A percentile compares a stretch with the other conserved stretches of the same genome.
These are phyloP conservation scores for Diaporthe sp. DNA, from an alignment of 2,329 filamentous ascomycete genomes.

Conservation along the genomic window DNA sequence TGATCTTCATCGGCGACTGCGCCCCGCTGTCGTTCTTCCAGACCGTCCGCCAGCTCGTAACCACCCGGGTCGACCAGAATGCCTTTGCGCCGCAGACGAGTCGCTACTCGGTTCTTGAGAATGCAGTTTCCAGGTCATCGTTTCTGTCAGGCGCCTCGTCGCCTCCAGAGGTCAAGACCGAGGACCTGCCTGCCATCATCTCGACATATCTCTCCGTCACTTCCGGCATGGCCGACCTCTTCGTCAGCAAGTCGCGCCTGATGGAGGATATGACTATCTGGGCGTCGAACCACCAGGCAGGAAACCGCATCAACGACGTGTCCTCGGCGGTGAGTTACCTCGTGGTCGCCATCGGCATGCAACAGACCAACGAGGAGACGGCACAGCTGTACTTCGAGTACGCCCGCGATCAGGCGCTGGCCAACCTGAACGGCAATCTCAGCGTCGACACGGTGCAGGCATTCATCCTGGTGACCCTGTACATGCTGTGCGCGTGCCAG, in stretches of 20 bases:
- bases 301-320: slow-evolving; percentile 48
- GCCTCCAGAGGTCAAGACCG: slow-evolving; percentile 43
- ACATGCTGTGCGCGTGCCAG: slow-evolving; percentile 65
- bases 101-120: slow-evolving; percentile 61
- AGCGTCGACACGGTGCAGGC: slow-evolving; percentile 61
- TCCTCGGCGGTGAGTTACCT: slow-evolving; percentile 58
- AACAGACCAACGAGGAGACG: slow-evolving; percentile 52
- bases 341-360: slow-evolving; percentile 61
- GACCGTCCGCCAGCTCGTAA: slow-evolving; percentile 63
- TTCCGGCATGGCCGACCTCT: slow-evolving; percentile 59
- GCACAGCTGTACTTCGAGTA: slow-evolving; percentile 61
- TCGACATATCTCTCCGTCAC: slow-evolving; percentile 52
- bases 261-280: slow-evolving; percentile 54
- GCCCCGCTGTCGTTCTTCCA: slow-evolving; percentile 67
- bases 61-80: slow-evolving; percentile 56
- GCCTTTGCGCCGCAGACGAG: slow-evolving; percentile 63
- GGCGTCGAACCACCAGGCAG: slow-evolving; percentile 47
- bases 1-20: slow-evolving; percentile 67
- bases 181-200: slow-evolving; percentile 45
- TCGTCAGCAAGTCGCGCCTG: slow-evolving; percentile 51
- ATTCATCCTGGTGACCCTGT: slow-evolving; percentile 61
- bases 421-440: slow-evolving; percentile 56
- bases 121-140: slow-evolving; percentile 49
- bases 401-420: slow-evolving; percentile 57
- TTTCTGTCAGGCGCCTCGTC: slow-evolving; percentile 46